Evolutionary conservation across 441 rosid species (phyloP).

Genomic region (Adansonia gregorii): DNA sequence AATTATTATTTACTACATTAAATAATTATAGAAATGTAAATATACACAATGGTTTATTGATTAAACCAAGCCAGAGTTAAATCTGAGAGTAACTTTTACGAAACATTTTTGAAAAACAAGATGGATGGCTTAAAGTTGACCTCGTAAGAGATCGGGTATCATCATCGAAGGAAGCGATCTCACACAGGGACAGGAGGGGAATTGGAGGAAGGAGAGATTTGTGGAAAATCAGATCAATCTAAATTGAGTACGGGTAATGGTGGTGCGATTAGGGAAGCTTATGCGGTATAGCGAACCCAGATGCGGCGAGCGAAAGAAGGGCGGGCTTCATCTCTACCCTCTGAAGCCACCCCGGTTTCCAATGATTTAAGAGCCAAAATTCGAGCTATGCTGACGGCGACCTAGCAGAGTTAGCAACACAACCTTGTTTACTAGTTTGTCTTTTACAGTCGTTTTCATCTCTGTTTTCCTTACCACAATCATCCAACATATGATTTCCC

Average conservation of each 20-base stretch:
- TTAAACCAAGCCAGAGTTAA: too few relatives aligned
- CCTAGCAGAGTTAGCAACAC: not conserved
- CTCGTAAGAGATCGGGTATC: not conserved
- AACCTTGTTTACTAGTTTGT: not conserved
- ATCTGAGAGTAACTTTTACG: too few relatives aligned
- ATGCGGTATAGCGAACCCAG: constrained; percentile 40
- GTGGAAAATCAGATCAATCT: constrained; percentile 50
- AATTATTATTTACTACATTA: too few relatives aligned
- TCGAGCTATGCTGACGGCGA: not conserved
- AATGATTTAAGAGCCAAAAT: constrained; percentile 28
- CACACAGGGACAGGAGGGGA: constrained; percentile 38
- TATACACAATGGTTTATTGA: too few relatives aligned
- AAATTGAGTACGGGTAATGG: constrained; percentile 42
- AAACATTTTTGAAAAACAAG: too few relatives aligned
- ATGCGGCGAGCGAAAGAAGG: constrained; percentile 21
- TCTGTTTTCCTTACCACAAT: not conserved
- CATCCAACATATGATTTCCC: not conserved
- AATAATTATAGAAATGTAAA: too few relatives aligned
- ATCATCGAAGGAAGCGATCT: constrained; percentile 39
- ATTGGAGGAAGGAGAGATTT: constrained; percentile 67
- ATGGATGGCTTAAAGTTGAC: too few relatives aligned
- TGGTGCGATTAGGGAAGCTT: constrained; percentile 47
- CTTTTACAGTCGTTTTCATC: not conserved
- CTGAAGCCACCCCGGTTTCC: constrained; percentile 52
- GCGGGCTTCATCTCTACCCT: constrained; percentile 37